Evolutionary conservation across 306 rosid genomes (phyloP).

Genomic region (Cucurbita maxima): DNA sequence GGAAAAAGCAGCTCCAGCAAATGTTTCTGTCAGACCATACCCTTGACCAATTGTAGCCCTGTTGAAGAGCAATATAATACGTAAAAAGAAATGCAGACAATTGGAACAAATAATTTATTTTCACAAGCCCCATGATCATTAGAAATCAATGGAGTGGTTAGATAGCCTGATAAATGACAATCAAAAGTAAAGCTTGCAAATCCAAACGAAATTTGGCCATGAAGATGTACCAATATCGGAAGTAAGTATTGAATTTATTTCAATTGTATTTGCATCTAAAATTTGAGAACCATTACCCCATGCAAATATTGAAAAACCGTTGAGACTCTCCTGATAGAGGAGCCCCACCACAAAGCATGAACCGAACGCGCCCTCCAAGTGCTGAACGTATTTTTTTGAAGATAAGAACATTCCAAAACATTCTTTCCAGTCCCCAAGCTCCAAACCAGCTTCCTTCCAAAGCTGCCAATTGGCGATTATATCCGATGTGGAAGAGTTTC

Average conservation of each 20-base stretch:
- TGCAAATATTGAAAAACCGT: slow-evolving; percentile 72
- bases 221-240: not conserved
- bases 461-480: slow-evolving; percentile 49
- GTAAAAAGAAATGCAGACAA: not conserved
- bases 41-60: slow-evolving; percentile 95
- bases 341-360: slow-evolving; percentile 87
- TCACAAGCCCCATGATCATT: not conserved
- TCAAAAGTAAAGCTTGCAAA: not conserved
- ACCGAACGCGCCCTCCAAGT: slow-evolving; percentile 64
- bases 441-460: slow-evolving; percentile 96
- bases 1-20: slow-evolving; percentile 89
- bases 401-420: slow-evolving; percentile 55
- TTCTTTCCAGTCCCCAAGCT: slow-evolving; percentile 78
- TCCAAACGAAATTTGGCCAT: not conserved
- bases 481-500: slow-evolving; percentile 48
- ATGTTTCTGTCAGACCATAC: slow-evolving; percentile 94
- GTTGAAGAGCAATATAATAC: slow-evolving; percentile 7
- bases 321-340: slow-evolving; percentile 80
- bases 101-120: not conserved
- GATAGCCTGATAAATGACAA: not conserved
- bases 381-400: slow-evolving; percentile 40
- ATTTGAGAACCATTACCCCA: slow-evolving; percentile 44
- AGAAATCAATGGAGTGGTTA: not conserved
- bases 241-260: not conserved
- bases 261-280: not conserved